Evolutionary conservation across 2,329 filamentous ascomycete genomes (phyloP).

Genomic region (Coleophoma cylindrospora): DNA sequence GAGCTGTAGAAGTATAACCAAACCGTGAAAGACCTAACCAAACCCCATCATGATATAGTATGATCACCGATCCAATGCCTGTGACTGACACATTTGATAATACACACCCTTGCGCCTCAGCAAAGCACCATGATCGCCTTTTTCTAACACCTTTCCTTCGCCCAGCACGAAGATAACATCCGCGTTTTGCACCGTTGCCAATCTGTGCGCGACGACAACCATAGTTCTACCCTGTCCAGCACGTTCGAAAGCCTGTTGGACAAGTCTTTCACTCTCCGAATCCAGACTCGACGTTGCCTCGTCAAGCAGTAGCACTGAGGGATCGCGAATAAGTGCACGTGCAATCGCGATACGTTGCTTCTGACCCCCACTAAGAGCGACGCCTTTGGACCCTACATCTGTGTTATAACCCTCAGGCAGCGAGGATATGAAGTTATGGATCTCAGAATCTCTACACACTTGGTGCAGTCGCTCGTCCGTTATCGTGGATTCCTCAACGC

Average conservation of each 20-base stretch:
- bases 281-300: constrained; percentile 53
- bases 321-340: constrained; percentile 46
- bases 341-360: constrained; percentile 51
- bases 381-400: constrained; percentile 38
- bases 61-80: background rate
- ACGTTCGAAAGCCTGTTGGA: constrained; percentile 60
- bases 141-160: constrained; percentile 2
- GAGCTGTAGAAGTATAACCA: no score
- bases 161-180: constrained; percentile 33
- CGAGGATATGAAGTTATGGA: constrained; percentile 45
- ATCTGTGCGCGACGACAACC: constrained; percentile 68
- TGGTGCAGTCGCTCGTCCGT: constrained; percentile 35
- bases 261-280: constrained; percentile 46
- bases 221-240: constrained; percentile 61
- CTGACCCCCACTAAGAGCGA: constrained; percentile 47
- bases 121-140: constrained; percentile 1
- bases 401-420: constrained; percentile 46
- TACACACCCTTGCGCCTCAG: constrained; percentile 1
- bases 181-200: constrained; percentile 71
- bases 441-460: constrained; percentile 47
- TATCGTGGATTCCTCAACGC: constrained; percentile 38
- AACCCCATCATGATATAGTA: no score
- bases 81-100: constrained; percentile 4
- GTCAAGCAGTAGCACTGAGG: constrained; percentile 48
- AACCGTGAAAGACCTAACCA: no score